Conservation (phyloP, 192 early-diverging fungal species). For the Backusella australiensis region DNA sequence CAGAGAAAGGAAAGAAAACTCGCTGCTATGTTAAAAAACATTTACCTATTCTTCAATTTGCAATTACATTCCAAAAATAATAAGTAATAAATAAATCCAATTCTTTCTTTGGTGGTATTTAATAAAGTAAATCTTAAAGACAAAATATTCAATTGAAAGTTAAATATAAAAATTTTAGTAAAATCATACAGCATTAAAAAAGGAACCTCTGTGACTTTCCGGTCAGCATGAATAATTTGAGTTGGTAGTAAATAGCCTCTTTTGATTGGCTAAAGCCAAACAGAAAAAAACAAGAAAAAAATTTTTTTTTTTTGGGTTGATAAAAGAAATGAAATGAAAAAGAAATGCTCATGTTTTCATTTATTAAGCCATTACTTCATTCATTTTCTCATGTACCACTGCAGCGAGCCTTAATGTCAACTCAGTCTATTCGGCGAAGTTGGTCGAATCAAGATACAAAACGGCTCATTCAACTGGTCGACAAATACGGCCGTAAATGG, state of each 20-base stretch:
- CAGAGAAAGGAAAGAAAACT: too few species aligned
- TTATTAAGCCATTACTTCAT: neutral
- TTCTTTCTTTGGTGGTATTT: too few species aligned
- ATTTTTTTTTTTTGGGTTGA: neutral
- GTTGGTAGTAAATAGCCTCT: neutral
- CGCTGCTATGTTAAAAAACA: too few species aligned
- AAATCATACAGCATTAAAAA: too few species aligned
- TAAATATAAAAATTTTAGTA: too few species aligned
- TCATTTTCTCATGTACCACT: neutral
- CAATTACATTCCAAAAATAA: too few species aligned
- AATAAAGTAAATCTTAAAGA: too few species aligned
- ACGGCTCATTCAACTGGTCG: neutral
- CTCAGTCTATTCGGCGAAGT: neutral
- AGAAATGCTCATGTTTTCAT: neutral
- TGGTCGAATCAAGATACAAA: slow-evolving; percentile 3
- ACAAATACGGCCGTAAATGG: slow-evolving; percentile 11
- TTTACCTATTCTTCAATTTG: too few species aligned
- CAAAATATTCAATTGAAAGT: too few species aligned
- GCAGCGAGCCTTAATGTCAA: neutral
- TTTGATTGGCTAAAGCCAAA: neutral
- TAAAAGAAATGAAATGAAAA: neutral
- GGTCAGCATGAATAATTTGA: neutral
- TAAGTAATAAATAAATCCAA: too few species aligned
- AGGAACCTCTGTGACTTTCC: too few species aligned
- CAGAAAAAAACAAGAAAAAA: neutral